A percentile compares a stretch with the other conserved stretches of the same genome.
phyloP scores from a whole-genome alignment of 768 basidiomycete species.

The Boletus coccyginus region DNA sequence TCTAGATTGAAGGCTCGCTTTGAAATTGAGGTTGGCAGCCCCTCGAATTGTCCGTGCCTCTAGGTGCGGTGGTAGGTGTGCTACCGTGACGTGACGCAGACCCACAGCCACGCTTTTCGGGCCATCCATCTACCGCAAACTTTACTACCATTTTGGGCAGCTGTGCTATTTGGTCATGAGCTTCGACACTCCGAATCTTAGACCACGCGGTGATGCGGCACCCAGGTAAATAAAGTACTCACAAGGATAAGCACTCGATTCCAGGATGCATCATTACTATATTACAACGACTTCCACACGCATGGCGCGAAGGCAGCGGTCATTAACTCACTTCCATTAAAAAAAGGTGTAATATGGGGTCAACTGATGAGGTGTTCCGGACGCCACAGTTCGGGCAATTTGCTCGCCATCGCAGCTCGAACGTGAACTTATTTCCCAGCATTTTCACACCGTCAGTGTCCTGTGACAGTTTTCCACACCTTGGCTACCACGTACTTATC shows the following conservation, averaged over 20 bases:
- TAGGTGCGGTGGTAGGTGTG: too few relatives aligned
- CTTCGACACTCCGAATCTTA: conserved; percentile 1
- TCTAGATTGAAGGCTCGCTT: not conserved
- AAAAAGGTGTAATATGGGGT: not conserved
- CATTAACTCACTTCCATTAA: conserved; percentile 2
- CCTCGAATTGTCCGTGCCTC: not conserved
- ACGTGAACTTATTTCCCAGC: not conserved
- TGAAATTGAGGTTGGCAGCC: not conserved
- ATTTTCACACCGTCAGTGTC: conserved; percentile 4
- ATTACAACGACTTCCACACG: conserved; percentile 1
- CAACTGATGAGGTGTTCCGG: not conserved
- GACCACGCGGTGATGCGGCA: not conserved
- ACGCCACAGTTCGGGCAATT: not conserved
- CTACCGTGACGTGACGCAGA: too few relatives aligned
- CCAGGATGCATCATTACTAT: not conserved
- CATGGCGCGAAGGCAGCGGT: conserved; percentile 12
- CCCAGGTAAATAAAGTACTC: not conserved
- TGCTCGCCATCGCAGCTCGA: not conserved
- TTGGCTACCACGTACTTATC: not conserved
- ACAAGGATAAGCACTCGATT: not conserved
- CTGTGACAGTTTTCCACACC: not conserved
- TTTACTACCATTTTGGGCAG: not conserved
- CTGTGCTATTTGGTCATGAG: not conserved
- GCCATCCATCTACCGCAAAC: not conserved
- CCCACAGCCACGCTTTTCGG: not conserved